phyloP scores from a whole-genome alignment of 2,329 filamentous ascomycete species.

The Hypomyces rosellus region DNA sequence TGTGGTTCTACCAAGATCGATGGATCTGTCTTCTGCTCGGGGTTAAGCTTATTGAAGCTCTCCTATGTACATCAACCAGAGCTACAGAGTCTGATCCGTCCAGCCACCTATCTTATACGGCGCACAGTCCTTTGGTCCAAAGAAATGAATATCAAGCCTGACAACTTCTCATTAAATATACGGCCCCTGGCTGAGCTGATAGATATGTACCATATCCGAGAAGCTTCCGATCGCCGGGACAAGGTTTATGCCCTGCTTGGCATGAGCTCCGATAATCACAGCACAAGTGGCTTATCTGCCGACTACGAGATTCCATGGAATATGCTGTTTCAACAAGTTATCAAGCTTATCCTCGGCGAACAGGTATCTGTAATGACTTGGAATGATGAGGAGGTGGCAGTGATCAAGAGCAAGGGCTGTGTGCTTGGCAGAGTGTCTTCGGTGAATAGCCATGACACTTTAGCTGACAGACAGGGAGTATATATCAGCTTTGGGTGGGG shows the following conservation, averaged over 20 bases:
- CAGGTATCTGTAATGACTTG: background rate
- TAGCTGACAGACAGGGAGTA: conserved; percentile 1
- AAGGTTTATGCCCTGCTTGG: background rate
- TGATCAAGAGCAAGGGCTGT: conserved; percentile 1
- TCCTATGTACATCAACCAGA: background rate
- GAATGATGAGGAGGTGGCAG: background rate
- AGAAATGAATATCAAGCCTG: background rate
- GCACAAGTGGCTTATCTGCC: background rate
- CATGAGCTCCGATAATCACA: conserved; percentile 1
- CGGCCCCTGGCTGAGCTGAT: background rate
- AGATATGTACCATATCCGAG: conserved; percentile 1
- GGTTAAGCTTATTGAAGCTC: background rate
- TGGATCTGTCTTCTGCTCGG: conserved; percentile 4
- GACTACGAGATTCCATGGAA: conserved; percentile 2
- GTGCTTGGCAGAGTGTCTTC: background rate
- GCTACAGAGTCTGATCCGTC: conserved; percentile 1
- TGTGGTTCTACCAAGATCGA: conserved; percentile 3
- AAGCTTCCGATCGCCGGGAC: conserved; percentile 1
- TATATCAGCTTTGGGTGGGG: background rate
- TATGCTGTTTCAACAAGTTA: background rate
- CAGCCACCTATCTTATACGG: conserved; percentile 1
- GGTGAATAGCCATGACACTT: background rate
- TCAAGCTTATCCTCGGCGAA: background rate
- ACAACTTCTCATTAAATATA: background rate
- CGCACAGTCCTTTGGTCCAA: background rate